These are phyloP conservation scores for Bombardia bombarda DNA, from an alignment of 495 filamentous ascomycete species.

Conservation along the genomic window DNA sequence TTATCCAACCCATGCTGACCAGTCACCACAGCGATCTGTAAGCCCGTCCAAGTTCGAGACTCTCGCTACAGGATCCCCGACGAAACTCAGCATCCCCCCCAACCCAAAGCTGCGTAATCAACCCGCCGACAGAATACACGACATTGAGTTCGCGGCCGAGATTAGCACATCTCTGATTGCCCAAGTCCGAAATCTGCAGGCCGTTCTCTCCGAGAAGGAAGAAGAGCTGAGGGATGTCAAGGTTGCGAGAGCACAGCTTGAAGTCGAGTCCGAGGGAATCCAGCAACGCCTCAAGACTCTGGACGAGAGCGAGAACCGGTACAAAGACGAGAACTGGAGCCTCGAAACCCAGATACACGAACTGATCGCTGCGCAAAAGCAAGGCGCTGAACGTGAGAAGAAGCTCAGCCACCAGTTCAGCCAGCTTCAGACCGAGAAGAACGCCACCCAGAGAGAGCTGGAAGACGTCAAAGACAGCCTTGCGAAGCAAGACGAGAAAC, in stretches of 20 bases:
- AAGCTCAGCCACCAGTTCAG: constrained; percentile 66
- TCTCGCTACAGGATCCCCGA: constrained; percentile 79
- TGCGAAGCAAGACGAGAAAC: constrained; percentile 72
- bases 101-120: constrained; percentile 84
- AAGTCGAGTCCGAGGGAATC: constrained; percentile 72
- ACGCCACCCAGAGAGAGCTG: constrained; percentile 64
- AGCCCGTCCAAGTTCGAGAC: constrained; percentile 76
- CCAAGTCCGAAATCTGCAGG: constrained; percentile 83
- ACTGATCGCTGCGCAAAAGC: constrained; percentile 57
- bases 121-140: constrained; percentile 72
- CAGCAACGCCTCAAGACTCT: constrained; percentile 68
- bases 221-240: constrained; percentile 70
- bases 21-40: constrained; percentile 50
- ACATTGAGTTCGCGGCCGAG: constrained; percentile 94
- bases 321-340: constrained; percentile 97
- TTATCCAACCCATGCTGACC: constrained; percentile 13
- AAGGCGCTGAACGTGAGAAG: constrained; percentile 69
- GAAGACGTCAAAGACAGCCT: constrained; percentile 78
- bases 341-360: constrained; percentile 87
- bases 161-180: constrained; percentile 84
- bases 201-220: constrained; percentile 74
- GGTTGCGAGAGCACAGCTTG: constrained; percentile 65
- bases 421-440: constrained; percentile 65
- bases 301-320: constrained; percentile 88
- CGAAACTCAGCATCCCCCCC: constrained; percentile 80